Base-by-base conservation (phyloP, 1,139 yeast genomes). In the Geotrichum macrosporum region DNA sequence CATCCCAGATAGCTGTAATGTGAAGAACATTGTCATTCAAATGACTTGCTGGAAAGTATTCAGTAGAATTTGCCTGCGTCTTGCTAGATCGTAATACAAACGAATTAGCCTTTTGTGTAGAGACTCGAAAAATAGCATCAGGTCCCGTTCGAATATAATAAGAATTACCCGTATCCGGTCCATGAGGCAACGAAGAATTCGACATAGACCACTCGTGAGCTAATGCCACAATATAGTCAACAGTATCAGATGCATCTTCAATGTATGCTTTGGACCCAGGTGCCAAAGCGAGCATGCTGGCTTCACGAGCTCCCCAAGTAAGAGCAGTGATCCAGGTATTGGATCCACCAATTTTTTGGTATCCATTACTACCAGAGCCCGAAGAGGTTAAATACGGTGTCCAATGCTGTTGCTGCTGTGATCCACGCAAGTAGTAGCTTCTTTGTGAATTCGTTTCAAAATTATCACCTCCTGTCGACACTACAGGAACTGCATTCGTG, bases 251-350 rank as follows among this genome's bases (percentile, higher is more conserved):
- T 16, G 44, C 2, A 9, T 42, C 39, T 36, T 41, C 47, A 32
- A 42, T 41, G 31, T 18, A 37, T 15, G 24, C 21, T 8, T 34
- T 21, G 13, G 40, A 32, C 1, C 35, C 41, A 26, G 21, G 41
- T 6, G 36, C 39, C 13, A 48, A n/a, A 3, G 49, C 37, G 5
- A 49, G 34, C 45, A 42, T 40, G 2, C 37, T 35, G 13, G 47
- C 47, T 33, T 49, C 44, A 18, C 41, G 45, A 8, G 40, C 24
- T 32, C 43, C 36, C 52, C 52, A 49, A 12, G 44, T 32, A 19
- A 49, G 24, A 2, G 46, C 41, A 10, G 48, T 15, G 3, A 49
- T 33, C 52, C 52, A 49, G 5, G 38, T 30, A 31, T 41, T 38
- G 27, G 32, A 1, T 6, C 26, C n/a, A 12, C 42, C 13, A 8